These are phyloP conservation scores for Picochlorum sp. DNA, from an alignment of 139 green algal genomes.

Conservation along the genomic window DNA sequence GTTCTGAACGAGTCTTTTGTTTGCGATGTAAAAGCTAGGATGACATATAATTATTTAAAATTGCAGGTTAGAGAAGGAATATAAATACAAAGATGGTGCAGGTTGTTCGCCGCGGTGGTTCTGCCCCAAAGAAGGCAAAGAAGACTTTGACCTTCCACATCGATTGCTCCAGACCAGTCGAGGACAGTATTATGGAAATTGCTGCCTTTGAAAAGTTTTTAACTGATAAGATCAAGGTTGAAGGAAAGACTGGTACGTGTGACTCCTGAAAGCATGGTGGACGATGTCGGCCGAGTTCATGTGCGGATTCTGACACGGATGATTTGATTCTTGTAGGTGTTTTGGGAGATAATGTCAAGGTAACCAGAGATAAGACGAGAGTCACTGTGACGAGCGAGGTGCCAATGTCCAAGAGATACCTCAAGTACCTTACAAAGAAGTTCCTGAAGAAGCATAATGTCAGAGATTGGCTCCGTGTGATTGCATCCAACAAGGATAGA, in stretches of 20 bases:
- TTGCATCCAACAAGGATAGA: slow-evolving; percentile 97
- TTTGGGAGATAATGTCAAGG: slow-evolving; percentile 76
- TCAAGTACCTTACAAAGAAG: slow-evolving; percentile 99
- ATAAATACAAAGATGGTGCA: slow-evolving; percentile 30
- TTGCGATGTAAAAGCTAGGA: background rate
- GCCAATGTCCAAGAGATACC: slow-evolving; percentile 79
- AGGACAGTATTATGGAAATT: slow-evolving; percentile 90
- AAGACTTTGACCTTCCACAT: slow-evolving; percentile 71
- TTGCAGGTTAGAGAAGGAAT: slow-evolving; percentile 11
- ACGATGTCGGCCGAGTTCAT: slow-evolving; percentile 5
- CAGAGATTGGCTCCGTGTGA: slow-evolving; percentile 95
- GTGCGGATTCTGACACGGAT: background rate
- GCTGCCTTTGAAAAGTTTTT: slow-evolving; percentile 98
- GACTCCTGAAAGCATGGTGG: background rate
- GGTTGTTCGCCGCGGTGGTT: slow-evolving; percentile 13
- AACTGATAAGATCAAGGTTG: slow-evolving; percentile 94
- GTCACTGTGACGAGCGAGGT: slow-evolving; percentile 75
- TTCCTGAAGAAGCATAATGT: slow-evolving; percentile 99
- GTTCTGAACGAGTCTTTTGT: too few relatives aligned
- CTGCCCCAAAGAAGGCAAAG: slow-evolving; percentile 56
- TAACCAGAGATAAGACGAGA: slow-evolving; percentile 85
- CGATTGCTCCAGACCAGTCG: slow-evolving; percentile 85
- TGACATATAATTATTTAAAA: slow-evolving; percentile 1
- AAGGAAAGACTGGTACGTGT: slow-evolving; percentile 55
- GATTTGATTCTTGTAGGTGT: slow-evolving; percentile 43